Base-by-base conservation (phyloP, 2,329 filamentous ascomycete species). In the Pseudomassariella vexata region DNA sequence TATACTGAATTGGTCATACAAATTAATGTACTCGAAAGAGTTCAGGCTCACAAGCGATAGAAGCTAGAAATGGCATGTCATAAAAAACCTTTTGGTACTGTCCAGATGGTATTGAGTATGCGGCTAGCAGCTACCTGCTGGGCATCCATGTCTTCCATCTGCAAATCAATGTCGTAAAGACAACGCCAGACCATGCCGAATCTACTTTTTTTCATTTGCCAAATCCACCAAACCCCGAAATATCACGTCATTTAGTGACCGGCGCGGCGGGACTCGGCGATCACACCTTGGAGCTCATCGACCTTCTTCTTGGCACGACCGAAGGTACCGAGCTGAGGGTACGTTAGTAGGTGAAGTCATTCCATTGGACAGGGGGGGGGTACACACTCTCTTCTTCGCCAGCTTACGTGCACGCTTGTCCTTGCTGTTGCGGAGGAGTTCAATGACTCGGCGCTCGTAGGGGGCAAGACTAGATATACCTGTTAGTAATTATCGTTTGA, bases 231-330 rank as follows among this genome's bases (percentile, higher is more conserved):
- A 19, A 22, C 16, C 21, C 15, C 15, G 15, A 7, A 26, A 19
- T 27, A 20, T 26, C 20, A 30, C 25, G 23, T 38, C 33, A 42
- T 62, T 76, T 76, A 78, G 67, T 78, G 73, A 52, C 57, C 68
- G 46, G 65, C 60, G 55, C 73, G 68, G 70, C 90, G 89, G 63
- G 89, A 82, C 76, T 96, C 92, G 59, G 90, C 87, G 64, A 98
- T 98, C 69, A 98, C 85, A 60, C 86, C 81, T 73, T 88, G 86
- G 73, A 98, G 87, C 76, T 96, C 90, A 66, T 98, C 92, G 54
- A 98, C 92, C 90, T 98, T 98, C 66, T 79, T 82, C 90, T 98
- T 98, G 62, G 90, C 90, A 68, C 92, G 90, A 62, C 86, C 85
- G 70, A 96, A 96, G 56, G 92, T 96, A 66, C 92, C 92, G 76